These are phyloP conservation scores for Populus pruinosa DNA, from an alignment of 345 rosid species.

Conservation along the genomic window DNA sequence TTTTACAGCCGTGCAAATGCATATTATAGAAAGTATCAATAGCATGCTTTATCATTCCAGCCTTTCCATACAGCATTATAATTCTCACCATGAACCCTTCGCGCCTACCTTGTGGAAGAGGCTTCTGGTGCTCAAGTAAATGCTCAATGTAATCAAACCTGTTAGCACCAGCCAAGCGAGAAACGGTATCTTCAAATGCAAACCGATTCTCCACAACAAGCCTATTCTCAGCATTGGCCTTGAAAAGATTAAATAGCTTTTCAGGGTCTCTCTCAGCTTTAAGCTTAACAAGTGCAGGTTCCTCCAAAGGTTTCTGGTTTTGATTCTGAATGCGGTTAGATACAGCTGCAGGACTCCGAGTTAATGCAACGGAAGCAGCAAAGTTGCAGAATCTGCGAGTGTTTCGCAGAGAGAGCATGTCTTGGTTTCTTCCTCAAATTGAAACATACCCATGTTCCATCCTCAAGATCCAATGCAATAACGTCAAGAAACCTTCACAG, in stretches of 20 bases:
- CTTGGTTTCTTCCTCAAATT: constrained; percentile 36
- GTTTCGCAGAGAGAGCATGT: constrained; percentile 60
- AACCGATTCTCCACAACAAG: constrained; percentile 58
- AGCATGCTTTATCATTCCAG: constrained; percentile 70
- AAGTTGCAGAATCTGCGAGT: constrained; percentile 51
- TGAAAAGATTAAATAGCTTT: constrained; percentile 58
- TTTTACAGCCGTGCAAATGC: constrained; percentile 57
- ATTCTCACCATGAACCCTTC: constrained; percentile 80
- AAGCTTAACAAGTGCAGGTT: constrained; percentile 69
- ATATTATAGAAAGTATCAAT: constrained; percentile 53
- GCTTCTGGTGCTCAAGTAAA: constrained; percentile 82
- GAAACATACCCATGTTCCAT: constrained; percentile 42
- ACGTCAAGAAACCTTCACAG: neutral
- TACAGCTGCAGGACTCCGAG: constrained; percentile 11
- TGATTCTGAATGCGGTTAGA: constrained; percentile 17
- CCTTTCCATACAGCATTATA: constrained; percentile 76
- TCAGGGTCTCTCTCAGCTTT: constrained; percentile 78
- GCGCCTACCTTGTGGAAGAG: constrained; percentile 74
- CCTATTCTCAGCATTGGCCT: constrained; percentile 61
- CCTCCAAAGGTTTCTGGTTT: constrained; percentile 32
- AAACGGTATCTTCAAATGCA: constrained; percentile 75
- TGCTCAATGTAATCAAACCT: constrained; percentile 66
- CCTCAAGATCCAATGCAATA: constrained; percentile 2
- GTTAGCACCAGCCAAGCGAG: constrained; percentile 65
- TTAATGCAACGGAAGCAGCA: constrained; percentile 34